A percentile compares a stretch with the other conserved stretches of the same genome.
These are phyloP conservation scores for Lactarius quietus DNA, from an alignment of 768 basidiomycete species.

Conservation along the genomic window DNA sequence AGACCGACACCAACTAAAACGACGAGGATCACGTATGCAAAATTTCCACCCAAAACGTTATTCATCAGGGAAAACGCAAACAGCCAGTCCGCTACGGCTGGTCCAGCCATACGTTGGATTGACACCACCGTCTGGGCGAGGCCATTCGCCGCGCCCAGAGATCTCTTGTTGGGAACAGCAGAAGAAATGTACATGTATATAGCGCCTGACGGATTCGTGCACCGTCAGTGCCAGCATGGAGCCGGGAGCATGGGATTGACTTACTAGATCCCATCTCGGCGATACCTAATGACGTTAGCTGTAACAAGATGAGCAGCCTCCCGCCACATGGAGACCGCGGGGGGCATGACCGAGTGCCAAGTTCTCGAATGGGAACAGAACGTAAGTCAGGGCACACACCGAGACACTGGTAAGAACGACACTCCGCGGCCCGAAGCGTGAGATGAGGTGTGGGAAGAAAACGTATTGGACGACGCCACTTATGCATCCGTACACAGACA, in stretches of 20 bases:
- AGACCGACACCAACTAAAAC: background rate
- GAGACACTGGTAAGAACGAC: conserved; percentile 30
- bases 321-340: background rate
- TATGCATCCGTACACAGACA: conserved; percentile 36
- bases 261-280: background rate
- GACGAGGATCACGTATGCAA: background rate
- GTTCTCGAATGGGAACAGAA: conserved; percentile 30
- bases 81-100: conserved; percentile 53
- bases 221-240: background rate
- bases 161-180: conserved; percentile 57
- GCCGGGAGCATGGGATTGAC: background rate
- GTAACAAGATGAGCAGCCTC: background rate
- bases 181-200: conserved; percentile 66
- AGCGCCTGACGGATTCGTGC: conserved; percentile 41
- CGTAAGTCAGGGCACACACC: conserved; percentile 28
- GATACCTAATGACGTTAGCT: background rate
- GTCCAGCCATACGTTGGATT: conserved; percentile 44
- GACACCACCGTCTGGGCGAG: conserved; percentile 37
- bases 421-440: conserved; percentile 36
- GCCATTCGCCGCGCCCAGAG: conserved; percentile 67
- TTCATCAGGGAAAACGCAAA: conserved; percentile 56
- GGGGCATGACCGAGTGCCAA: background rate
- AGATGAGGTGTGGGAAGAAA: conserved; percentile 36
- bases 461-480: conserved; percentile 39
- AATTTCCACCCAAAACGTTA: conserved; percentile 22